These are phyloP conservation scores for Entamoeba histolytica DNA, from an alignment of 208 protist species.

Conservation along the genomic window DNA sequence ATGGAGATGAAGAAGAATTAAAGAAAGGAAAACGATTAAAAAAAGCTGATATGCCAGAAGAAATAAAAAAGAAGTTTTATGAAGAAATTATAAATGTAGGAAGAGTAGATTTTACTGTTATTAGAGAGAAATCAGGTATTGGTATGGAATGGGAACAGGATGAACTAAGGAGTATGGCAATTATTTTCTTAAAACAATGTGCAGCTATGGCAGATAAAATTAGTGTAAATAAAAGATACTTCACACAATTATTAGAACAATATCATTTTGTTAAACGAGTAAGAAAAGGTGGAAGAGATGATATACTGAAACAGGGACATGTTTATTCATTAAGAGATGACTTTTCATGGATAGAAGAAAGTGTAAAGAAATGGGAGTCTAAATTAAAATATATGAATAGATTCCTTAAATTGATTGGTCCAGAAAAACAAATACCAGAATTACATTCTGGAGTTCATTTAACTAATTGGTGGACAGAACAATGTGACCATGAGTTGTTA, in stretches of 20 bases:
- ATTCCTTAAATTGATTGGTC: background rate
- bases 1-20: background rate
- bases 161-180: background rate
- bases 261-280: background rate
- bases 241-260: background rate
- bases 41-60: background rate
- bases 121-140: background rate
- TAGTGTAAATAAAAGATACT: background rate
- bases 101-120: background rate
- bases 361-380: background rate
- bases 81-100: background rate
- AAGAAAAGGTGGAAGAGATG: background rate
- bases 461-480: background rate
- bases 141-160: background rate
- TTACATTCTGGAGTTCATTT: background rate
- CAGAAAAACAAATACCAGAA: background rate
- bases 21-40: background rate
- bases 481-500: background rate
- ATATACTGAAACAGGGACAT: background rate
- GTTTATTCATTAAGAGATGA: background rate
- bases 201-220: background rate
- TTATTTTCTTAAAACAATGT: background rate
- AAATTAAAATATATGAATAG: background rate
- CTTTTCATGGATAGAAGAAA: background rate
- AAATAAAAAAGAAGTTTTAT: background rate